phyloP scores from a whole-genome alignment of 139 green algal species.

The Spirogloea muscicola region DNA sequence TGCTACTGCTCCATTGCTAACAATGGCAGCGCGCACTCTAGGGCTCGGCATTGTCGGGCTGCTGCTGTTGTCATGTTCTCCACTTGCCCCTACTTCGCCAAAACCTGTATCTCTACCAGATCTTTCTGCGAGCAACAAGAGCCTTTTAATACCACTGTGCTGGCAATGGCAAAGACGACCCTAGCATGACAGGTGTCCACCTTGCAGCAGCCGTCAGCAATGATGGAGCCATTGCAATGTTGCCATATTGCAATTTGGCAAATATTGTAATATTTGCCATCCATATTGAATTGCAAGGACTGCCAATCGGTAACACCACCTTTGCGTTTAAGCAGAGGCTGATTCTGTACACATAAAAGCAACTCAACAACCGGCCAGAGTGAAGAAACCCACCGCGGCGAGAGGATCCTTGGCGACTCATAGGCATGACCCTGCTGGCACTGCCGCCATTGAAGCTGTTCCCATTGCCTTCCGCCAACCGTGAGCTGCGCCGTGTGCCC shows the following conservation, averaged over 20 bases:
- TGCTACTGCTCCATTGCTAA: background rate
- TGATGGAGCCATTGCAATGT: too few relatives aligned
- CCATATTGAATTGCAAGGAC: background rate
- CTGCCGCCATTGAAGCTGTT: background rate
- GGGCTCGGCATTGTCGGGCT: background rate
- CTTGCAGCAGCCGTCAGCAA: too few relatives aligned
- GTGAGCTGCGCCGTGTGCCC: slow-evolving; percentile 11
- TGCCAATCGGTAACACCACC: background rate
- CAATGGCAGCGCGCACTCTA: background rate
- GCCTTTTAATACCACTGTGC: too few relatives aligned
- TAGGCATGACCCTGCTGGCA: background rate
- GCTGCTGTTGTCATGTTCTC: background rate
- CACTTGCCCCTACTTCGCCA: background rate
- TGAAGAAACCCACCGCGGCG: background rate
- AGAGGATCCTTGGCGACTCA: background rate
- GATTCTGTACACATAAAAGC: background rate
- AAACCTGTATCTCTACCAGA: too few relatives aligned
- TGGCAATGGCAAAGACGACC: too few relatives aligned
- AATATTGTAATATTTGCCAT: too few relatives aligned
- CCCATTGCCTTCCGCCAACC: slow-evolving; percentile 28
- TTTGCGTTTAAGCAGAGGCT: background rate
- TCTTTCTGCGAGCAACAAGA: too few relatives aligned
- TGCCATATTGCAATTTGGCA: too few relatives aligned
- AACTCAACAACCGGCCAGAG: background rate
- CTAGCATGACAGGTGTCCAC: too few relatives aligned